Percentiles rank a stretch among this genome's conserved stretches.
phyloP scores from a whole-genome alignment of 768 basidiomycete genomes.

The Harrya chromipes region DNA sequence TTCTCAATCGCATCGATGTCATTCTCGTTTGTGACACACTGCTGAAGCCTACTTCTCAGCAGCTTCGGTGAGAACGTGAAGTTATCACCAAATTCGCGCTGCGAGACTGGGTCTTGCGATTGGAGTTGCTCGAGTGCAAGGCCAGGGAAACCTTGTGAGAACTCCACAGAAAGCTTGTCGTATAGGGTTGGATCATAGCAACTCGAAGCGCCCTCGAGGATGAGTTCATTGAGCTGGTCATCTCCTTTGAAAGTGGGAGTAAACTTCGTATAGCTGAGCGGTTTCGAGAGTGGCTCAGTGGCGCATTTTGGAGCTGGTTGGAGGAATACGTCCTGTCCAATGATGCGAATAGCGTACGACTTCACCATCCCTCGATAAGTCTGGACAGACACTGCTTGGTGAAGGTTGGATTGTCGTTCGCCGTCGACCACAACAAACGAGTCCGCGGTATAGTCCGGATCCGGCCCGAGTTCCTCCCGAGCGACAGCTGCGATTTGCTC shows the following conservation, averaged over 20 bases:
- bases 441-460: conserved; percentile 62
- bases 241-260: conserved; percentile 55
- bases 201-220: conserved; percentile 66
- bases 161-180: conserved; percentile 49
- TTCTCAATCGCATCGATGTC: conserved; percentile 50
- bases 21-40: conserved; percentile 32
- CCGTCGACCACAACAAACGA: conserved; percentile 39
- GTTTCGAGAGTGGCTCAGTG: conserved; percentile 42
- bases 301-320: conserved; percentile 43
- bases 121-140: conserved; percentile 65
- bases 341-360: conserved; percentile 69
- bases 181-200: conserved; percentile 74
- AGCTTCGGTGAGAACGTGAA: conserved; percentile 69
- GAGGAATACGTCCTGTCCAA: conserved; percentile 71
- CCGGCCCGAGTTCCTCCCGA: conserved; percentile 67
- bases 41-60: conserved; percentile 58
- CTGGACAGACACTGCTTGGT: conserved; percentile 60
- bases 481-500: conserved; percentile 59
- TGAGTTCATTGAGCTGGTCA: conserved; percentile 61
- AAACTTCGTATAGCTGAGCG: conserved; percentile 58
- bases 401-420: conserved; percentile 48
- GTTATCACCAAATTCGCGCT: conserved; percentile 76
- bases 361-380: conserved; percentile 71
- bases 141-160: conserved; percentile 53
- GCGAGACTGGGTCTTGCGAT: conserved; percentile 54